These are phyloP conservation scores for Aspergillus campestris DNA, from an alignment of 495 filamentous ascomycete species.

Conservation along the genomic window DNA sequence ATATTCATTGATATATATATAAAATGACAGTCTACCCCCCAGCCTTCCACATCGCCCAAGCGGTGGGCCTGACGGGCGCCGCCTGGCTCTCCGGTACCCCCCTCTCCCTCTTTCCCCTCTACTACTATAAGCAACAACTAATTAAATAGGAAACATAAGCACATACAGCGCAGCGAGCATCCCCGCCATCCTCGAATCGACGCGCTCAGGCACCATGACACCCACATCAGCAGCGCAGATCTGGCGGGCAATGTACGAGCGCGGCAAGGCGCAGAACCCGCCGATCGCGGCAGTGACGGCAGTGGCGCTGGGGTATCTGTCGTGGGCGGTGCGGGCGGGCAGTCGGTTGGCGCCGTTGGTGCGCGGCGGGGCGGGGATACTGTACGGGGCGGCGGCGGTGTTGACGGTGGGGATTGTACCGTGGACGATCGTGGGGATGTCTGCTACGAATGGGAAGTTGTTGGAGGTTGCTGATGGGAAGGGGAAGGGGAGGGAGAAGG, in stretches of 20 bases:
- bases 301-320: constrained; percentile 31
- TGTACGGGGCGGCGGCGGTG: constrained; percentile 23
- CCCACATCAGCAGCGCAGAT: constrained; percentile 15
- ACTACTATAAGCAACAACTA: background rate
- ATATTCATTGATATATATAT: background rate
- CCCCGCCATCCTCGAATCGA: constrained; percentile 24
- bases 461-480: constrained; percentile 9
- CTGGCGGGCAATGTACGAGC: constrained; percentile 24
- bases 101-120: background rate
- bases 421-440: constrained; percentile 23
- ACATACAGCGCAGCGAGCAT: constrained; percentile 15
- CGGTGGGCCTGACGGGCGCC: constrained; percentile 22
- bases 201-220: constrained; percentile 21
- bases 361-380: constrained; percentile 2
- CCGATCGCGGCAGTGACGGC: constrained; percentile 21
- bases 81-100: constrained; percentile 25
- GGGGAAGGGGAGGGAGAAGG: constrained; percentile 10
- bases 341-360: constrained; percentile 18
- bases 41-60: constrained; percentile 23
- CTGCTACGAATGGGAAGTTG: constrained; percentile 18
- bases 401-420: constrained; percentile 31
- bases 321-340: constrained; percentile 21
- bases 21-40: constrained; percentile 15
- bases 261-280: constrained; percentile 27
- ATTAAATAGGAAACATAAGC: background rate